These are phyloP conservation scores for Talaromyces stipitatus DNA, from an alignment of 495 filamentous ascomycete species.

Conservation along the genomic window DNA sequence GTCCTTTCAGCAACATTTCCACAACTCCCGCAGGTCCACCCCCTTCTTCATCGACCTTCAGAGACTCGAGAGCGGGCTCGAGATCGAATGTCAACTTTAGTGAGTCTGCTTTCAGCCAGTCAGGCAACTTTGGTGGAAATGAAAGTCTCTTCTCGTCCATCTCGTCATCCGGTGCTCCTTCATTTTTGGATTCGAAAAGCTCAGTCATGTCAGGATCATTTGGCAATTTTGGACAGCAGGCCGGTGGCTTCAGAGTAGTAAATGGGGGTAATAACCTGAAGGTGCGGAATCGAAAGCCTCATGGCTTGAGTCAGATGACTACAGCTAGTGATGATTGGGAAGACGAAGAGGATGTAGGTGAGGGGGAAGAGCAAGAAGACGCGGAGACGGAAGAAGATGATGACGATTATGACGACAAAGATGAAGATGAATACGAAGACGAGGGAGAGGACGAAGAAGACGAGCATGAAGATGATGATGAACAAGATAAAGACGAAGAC, in stretches of 20 bases:
- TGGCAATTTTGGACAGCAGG: slow-evolving; percentile 27
- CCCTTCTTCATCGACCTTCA: slow-evolving; percentile 49
- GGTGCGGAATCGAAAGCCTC: slow-evolving; percentile 13
- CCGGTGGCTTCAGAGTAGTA: slow-evolving; percentile 25
- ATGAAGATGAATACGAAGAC: slow-evolving; percentile 23
- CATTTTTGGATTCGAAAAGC: background rate
- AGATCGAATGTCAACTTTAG: slow-evolving; percentile 26
- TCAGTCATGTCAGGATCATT: slow-evolving; percentile 4
- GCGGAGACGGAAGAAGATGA: slow-evolving; percentile 26
- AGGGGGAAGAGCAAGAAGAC: slow-evolving; percentile 25
- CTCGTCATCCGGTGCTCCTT: background rate
- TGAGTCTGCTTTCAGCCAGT: slow-evolving; percentile 31
- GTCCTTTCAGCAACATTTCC: slow-evolving; percentile 48
- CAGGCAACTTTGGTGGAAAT: slow-evolving; percentile 32
- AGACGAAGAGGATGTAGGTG: slow-evolving; percentile 18
- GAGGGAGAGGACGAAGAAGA: slow-evolving; percentile 26
- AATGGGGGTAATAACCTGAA: slow-evolving; percentile 15
- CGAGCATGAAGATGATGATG: slow-evolving; percentile 20
- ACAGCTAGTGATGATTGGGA: slow-evolving; percentile 29
- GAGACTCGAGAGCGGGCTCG: slow-evolving; percentile 55
- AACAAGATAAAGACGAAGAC: slow-evolving; percentile 32
- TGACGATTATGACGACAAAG: slow-evolving; percentile 20
- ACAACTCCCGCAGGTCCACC: slow-evolving; percentile 74
- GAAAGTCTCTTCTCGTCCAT: slow-evolving; percentile 29
- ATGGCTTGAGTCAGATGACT: slow-evolving; percentile 22